Evolutionary conservation across 805 yeast genomes (phyloP), one percentile per base, ranked within the genome.

Genomic region (Candida coleopterorum): DNA sequence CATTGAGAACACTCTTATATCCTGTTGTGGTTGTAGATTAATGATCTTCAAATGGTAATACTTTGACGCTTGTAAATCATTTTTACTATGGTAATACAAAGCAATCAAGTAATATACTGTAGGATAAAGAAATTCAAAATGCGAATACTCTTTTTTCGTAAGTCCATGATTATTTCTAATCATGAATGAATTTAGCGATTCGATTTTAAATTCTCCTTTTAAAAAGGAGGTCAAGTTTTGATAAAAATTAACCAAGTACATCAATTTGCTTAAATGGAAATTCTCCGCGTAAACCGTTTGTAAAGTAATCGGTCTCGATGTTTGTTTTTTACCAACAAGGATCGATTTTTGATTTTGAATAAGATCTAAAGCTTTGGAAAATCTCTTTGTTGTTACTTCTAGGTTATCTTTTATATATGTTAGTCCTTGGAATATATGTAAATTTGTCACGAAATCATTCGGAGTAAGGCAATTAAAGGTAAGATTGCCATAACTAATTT

Each of bases 371-470:
- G 75, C 70, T 26, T 53, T 56, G 4, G 47, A 50, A 42, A 71
- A 67, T 3, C 67, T 53, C 32, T 56, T 60, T n/a, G 44, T 45
- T 5, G 72, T 50, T 33, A 64, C 57, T 11, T 53, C 46, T 28
- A 53, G 56, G 2, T 58, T 59, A 26, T 62, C 68, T 11, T 49
- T 47, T 15, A 70, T 41, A 22, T 64, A 60, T 6, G 61, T 49
- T 5, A 72, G 47, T 2, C 73, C 77, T 25, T 68, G 60, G n/a
- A 64, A 46, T 29, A 69, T 62, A 44, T 68, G 70, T 16, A 68
- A 54, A 29, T 61, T 37, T 15, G 68, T 55, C 7, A 62, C 58
- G 46, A 67, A 69, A 38, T 72, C 75, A 28, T 62, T 65, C 4
- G 68, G 55, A 10, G 61, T 55, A 9, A 72, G 37, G 76, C 78